Conservation (phyloP, 2,329 filamentous ascomycete genomes). For the Aspergillus neoniger region DNA sequence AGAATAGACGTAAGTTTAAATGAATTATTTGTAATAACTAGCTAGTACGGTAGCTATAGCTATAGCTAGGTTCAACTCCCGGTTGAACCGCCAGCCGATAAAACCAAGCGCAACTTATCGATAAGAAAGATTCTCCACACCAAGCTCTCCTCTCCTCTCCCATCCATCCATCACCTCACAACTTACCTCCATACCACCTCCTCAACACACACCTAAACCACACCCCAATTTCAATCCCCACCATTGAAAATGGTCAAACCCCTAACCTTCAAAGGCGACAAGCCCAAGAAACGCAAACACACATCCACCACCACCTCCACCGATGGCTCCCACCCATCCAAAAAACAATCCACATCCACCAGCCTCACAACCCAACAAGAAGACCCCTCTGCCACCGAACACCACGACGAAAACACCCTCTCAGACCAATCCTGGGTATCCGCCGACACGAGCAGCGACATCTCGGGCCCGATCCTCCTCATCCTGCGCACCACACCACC, state of each 20-base stretch:
- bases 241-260: constrained; percentile 64
- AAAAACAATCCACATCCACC: constrained; percentile 21
- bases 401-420: constrained; percentile 41
- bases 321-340: constrained; percentile 27
- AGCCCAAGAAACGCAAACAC: constrained; percentile 87
- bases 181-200: not conserved
- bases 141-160: constrained; percentile 1
- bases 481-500: constrained; percentile 75
- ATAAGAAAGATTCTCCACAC: not conserved
- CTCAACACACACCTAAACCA: not conserved
- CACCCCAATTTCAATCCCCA: constrained; percentile 8
- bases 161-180: constrained; percentile 1
- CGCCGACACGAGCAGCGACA: constrained; percentile 71
- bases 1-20: too few species aligned
- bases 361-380: constrained; percentile 26
- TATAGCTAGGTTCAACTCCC: not conserved
- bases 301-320: constrained; percentile 53
- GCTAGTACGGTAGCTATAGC: not conserved
- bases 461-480: constrained; percentile 79
- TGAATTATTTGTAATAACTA: not conserved
- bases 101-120: too few species aligned
- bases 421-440: constrained; percentile 87
- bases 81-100: not conserved
- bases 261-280: constrained; percentile 95
- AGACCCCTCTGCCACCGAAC: constrained; percentile 18